Conservation (phyloP, 768 basidiomycete species). For the Xerocomus potaroensis region DNA sequence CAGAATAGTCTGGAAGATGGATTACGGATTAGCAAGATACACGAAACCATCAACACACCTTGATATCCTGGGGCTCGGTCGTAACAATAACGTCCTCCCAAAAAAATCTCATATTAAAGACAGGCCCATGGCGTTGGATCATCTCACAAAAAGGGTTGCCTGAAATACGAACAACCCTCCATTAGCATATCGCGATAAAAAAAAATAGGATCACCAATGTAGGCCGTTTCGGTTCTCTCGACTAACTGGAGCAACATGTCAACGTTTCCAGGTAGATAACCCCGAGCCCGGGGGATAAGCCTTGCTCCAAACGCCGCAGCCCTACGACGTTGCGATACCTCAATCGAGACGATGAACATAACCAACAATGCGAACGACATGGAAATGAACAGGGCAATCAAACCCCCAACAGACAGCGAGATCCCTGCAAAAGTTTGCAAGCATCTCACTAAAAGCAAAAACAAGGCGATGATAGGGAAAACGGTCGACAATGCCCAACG, state of each 20-base stretch:
- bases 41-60: slow-evolving; percentile 17
- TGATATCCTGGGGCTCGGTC: slow-evolving; percentile 44
- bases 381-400: slow-evolving; percentile 4
- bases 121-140: slow-evolving; percentile 25
- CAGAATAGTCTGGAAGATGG: slow-evolving; percentile 32
- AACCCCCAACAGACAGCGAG: slow-evolving; percentile 3
- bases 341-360: neutral
- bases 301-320: slow-evolving; percentile 27
- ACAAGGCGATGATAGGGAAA: slow-evolving; percentile 11
- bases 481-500: slow-evolving; percentile 11
- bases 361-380: slow-evolving; percentile 2
- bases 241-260: slow-evolving; percentile 29
- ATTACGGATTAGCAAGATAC: neutral
- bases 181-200: too few species aligned
- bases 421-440: slow-evolving; percentile 8
- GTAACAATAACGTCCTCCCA: slow-evolving; percentile 51
- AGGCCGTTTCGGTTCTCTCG: slow-evolving; percentile 24
- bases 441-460: slow-evolving; percentile 10
- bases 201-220: slow-evolving; percentile 28
- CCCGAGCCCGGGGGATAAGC: slow-evolving; percentile 28
- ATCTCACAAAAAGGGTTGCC: too few species aligned
- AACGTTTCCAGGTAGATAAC: slow-evolving; percentile 32
- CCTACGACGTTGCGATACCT: slow-evolving; percentile 9
- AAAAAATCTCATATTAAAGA: slow-evolving; percentile 42
- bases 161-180: too few species aligned